These are phyloP conservation scores for Solanum chaucha DNA, from an alignment of 257 asterid species.

Conservation along the genomic window DNA sequence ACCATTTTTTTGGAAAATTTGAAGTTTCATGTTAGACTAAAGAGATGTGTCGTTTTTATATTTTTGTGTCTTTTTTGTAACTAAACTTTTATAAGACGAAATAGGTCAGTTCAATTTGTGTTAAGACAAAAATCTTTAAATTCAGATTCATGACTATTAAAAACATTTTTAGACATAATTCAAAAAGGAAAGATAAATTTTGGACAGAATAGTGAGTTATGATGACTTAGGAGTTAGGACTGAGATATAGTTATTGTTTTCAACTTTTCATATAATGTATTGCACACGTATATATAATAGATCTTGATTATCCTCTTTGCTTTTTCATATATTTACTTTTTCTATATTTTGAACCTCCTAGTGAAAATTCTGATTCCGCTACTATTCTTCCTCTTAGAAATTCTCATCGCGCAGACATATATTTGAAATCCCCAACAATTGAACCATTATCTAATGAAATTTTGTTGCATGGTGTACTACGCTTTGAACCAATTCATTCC, in stretches of 20 bases:
- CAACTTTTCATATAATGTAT: neutral
- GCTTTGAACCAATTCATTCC: neutral
- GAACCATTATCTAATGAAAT: neutral
- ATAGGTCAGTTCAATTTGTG: neutral
- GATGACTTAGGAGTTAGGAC: neutral
- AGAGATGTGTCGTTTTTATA: neutral
- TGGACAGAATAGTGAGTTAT: neutral
- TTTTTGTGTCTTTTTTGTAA: neutral
- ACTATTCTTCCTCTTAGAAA: neutral
- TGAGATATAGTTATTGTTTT: neutral
- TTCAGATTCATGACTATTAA: neutral
- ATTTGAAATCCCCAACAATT: neutral
- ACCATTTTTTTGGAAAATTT: neutral
- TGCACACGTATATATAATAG: neutral
- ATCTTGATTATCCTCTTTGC: neutral
- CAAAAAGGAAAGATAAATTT: neutral
- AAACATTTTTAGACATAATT: neutral
- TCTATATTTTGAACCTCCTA: neutral
- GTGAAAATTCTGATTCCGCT: neutral
- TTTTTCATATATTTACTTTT: too few species aligned
- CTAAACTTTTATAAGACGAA: neutral
- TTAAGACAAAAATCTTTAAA: neutral
- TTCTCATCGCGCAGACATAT: neutral
- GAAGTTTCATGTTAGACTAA: neutral
- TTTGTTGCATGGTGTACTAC: neutral